Evolutionary conservation across 2,329 filamentous ascomycete genomes (phyloP).

Genomic region (Cryoendolithus antarcticus): DNA sequence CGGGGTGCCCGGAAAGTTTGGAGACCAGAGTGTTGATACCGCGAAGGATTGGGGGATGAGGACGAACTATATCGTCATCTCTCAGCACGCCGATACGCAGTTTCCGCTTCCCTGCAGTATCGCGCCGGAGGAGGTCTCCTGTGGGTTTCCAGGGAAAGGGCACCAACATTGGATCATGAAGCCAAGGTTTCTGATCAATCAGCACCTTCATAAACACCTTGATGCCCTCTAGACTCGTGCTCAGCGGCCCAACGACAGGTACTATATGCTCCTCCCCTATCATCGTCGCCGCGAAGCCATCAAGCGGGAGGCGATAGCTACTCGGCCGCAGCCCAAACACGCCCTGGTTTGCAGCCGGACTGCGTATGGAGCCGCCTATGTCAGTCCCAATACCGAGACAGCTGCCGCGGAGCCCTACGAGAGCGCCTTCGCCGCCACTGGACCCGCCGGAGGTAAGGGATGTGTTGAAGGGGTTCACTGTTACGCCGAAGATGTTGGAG

Average conservation of each 20-base stretch:
- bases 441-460: conserved; percentile 41
- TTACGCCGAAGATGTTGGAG: conserved; percentile 40
- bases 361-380: conserved; percentile 39
- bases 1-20: conserved; percentile 31
- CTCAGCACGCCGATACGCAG: conserved; percentile 48
- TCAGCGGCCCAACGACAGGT: conserved; percentile 41
- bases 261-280: conserved; percentile 35
- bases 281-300: conserved; percentile 32
- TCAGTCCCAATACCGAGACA: conserved; percentile 42
- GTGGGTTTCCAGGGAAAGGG: conserved; percentile 42
- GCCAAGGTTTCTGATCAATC: conserved; percentile 43
- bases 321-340: conserved; percentile 35
- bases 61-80: conserved; percentile 51
- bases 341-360: conserved; percentile 37
- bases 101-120: conserved; percentile 4
- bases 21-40: conserved; percentile 38
- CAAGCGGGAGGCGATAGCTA: conserved; percentile 15
- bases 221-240: conserved; percentile 40
- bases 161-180: conserved; percentile 42
- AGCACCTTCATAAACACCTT: conserved; percentile 42
- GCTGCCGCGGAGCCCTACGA: conserved; percentile 40
- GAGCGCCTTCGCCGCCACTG: conserved; percentile 45
- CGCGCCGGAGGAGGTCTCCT: background rate
- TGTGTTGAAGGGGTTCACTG: conserved; percentile 42
- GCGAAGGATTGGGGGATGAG: conserved; percentile 52